phyloP scores from a whole-genome alignment of 2,329 filamentous ascomycete species.

The Macrophomina pseudophaseolina region DNA sequence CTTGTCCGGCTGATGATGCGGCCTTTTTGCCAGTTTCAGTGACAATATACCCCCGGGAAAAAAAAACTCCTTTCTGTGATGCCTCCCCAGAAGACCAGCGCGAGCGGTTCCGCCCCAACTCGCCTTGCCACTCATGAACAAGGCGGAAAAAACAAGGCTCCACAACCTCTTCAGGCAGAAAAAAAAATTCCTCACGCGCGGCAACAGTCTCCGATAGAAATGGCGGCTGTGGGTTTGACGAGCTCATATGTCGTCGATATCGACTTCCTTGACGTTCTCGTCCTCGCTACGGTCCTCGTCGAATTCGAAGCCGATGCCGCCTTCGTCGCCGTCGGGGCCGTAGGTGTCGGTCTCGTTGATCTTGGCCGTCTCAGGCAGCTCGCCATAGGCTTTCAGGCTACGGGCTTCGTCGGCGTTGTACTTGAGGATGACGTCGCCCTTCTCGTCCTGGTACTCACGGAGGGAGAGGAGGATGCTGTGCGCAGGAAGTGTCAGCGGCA shows the following conservation, averaged over 20 bases:
- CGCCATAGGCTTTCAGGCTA: slow-evolving; percentile 93
- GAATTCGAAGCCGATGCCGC: slow-evolving; percentile 96
- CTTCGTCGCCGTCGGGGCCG: slow-evolving; percentile 85
- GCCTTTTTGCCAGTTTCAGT: neutral
- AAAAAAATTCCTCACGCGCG: neutral
- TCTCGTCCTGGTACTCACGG: slow-evolving; percentile 92
- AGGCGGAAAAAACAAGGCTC: slow-evolving; percentile 1
- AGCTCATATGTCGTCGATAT: slow-evolving; percentile 87
- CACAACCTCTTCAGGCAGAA: neutral
- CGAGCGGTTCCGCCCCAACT: neutral
- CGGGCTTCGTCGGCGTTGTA: slow-evolving; percentile 78
- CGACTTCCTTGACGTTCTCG: slow-evolving; percentile 77
- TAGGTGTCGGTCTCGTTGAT: slow-evolving; percentile 99
- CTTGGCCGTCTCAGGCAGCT: slow-evolving; percentile 96
- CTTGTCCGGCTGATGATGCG: slow-evolving; percentile 20
- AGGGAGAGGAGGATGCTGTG: slow-evolving; percentile 61
- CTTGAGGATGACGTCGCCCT: slow-evolving; percentile 91
- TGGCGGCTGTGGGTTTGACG: too few relatives aligned
- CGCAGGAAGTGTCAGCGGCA: neutral
- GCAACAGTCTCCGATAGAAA: neutral
- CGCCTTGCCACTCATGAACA: neutral
- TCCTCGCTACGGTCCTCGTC: slow-evolving; percentile 83
- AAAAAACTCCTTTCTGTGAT: neutral
- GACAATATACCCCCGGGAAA: neutral
- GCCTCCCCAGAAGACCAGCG: slow-evolving; percentile 17